Evolutionary conservation across 2,329 filamentous ascomycete species (phyloP).

Genomic region (Aspergillus intermedius): DNA sequence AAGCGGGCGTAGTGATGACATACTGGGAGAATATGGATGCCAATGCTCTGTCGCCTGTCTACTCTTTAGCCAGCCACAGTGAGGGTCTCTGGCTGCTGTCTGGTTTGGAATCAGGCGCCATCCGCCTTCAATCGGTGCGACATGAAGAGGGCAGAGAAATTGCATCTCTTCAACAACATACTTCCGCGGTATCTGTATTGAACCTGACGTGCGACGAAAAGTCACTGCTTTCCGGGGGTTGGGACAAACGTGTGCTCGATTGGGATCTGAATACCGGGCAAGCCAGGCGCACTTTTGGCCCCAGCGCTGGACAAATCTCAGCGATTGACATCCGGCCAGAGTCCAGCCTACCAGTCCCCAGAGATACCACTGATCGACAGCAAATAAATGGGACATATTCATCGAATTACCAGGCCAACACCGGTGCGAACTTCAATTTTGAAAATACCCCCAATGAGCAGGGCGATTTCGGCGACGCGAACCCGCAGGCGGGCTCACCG

Average conservation of each 20-base stretch:
- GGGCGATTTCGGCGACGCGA: slow-evolving; percentile 35
- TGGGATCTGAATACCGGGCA: slow-evolving; percentile 91
- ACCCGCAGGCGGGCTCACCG: slow-evolving; percentile 58
- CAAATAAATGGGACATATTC: slow-evolving; percentile 61
- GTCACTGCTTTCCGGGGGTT: slow-evolving; percentile 83
- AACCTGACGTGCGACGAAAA: slow-evolving; percentile 76
- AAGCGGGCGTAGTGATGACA: slow-evolving; percentile 86
- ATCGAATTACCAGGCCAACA: slow-evolving; percentile 63
- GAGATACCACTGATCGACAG: slow-evolving; percentile 54
- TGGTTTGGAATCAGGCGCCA: slow-evolving; percentile 81
- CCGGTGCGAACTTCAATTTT: slow-evolving; percentile 48
- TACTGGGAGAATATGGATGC: slow-evolving; percentile 98
- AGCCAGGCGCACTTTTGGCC: slow-evolving; percentile 67
- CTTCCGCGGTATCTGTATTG: slow-evolving; percentile 84
- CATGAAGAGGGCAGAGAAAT: slow-evolving; percentile 94
- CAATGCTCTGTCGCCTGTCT: slow-evolving; percentile 71
- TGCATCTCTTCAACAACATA: slow-evolving; percentile 71
- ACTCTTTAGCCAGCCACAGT: slow-evolving; percentile 85
- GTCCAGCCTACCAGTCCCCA: slow-evolving; percentile 67
- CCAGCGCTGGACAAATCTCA: slow-evolving; percentile 76
- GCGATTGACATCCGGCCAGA: slow-evolving; percentile 78
- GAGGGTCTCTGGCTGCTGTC: slow-evolving; percentile 87
- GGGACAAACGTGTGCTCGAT: slow-evolving; percentile 90
- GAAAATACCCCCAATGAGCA: slow-evolving; percentile 34
- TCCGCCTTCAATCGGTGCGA: slow-evolving; percentile 86